phyloP scores from a whole-genome alignment of 1,284 basidiomycete species.

The Golubevia pallescens region DNA sequence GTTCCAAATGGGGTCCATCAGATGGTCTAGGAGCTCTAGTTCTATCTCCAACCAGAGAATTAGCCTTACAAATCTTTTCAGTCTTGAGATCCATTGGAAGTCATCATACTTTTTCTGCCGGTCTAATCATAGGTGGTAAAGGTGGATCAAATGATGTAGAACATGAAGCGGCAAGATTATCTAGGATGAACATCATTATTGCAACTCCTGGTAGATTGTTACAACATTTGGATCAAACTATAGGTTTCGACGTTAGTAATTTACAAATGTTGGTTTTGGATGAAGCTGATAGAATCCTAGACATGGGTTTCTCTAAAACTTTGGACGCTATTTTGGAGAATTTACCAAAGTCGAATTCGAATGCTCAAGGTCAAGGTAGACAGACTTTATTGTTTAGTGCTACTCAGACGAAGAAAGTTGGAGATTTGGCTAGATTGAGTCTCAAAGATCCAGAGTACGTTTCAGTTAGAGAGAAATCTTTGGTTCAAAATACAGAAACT shows the following conservation, averaged over 20 bases:
- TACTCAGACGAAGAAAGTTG: slow-evolving; percentile 89
- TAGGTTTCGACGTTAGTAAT: slow-evolving; percentile 89
- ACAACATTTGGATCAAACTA: slow-evolving; percentile 98
- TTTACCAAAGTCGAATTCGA: slow-evolving; percentile 66
- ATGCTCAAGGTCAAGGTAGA: too few relatives aligned
- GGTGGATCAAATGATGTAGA: too few relatives aligned
- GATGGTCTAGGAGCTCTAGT: slow-evolving; percentile 90
- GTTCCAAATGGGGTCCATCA: slow-evolving; percentile 77
- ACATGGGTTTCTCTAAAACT: slow-evolving; percentile 91
- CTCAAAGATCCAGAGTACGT: slow-evolving; percentile 83
- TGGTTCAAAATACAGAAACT: too few relatives aligned
- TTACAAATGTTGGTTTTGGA: slow-evolving; percentile 94
- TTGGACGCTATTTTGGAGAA: slow-evolving; percentile 88
- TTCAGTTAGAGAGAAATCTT: slow-evolving; percentile 67
- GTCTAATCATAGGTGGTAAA: slow-evolving; percentile 86
- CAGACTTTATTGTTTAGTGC: slow-evolving; percentile 97
- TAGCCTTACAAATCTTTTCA: slow-evolving; percentile 97
- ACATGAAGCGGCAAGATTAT: slow-evolving; percentile 67
- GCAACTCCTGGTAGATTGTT: slow-evolving; percentile 92
- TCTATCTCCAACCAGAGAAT: slow-evolving; percentile 91
- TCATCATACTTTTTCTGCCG: slow-evolving; percentile 89
- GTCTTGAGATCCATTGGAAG: slow-evolving; percentile 90
- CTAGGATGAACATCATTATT: slow-evolving; percentile 95
- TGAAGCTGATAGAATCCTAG: slow-evolving; percentile 93
- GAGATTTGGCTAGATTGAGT: slow-evolving; percentile 86